Evolutionary conservation across 306 rosid genomes (phyloP).

Genomic region (Begonia masoniana): DNA sequence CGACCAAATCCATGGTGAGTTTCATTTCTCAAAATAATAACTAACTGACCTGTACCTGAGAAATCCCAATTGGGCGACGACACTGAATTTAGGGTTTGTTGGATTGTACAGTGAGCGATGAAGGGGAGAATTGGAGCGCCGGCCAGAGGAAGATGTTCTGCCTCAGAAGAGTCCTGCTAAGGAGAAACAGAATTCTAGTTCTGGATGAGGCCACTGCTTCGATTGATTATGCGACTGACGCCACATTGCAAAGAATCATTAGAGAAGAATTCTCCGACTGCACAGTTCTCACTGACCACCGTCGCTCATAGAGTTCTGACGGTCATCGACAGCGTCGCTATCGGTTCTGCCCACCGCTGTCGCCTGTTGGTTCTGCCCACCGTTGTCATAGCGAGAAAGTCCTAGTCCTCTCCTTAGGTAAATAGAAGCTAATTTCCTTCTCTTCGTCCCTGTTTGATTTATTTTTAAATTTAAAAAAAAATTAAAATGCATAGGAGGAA

Average conservation of each 20-base stretch:
- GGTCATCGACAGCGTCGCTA: constrained; percentile 59
- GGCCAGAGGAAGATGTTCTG: constrained; percentile 62
- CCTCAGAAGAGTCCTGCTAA: constrained; percentile 67
- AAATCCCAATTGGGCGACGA: not conserved
- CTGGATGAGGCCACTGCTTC: constrained; percentile 84
- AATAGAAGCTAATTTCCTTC: not conserved
- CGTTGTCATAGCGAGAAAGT: too few relatives aligned
- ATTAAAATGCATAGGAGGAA: too few relatives aligned
- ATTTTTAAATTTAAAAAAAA: too few relatives aligned
- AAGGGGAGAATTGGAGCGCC: constrained; percentile 65
- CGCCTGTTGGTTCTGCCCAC: too few relatives aligned
- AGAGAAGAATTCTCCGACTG: constrained; percentile 52
- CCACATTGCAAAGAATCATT: constrained; percentile 41
- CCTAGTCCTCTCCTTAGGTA: constrained; percentile 68
- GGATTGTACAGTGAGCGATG: constrained; percentile 37
- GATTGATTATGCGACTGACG: constrained; percentile 65
- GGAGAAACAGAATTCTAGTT: constrained; percentile 54
- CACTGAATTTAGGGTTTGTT: not conserved
- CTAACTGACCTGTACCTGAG: too few relatives aligned
- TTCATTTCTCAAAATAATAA: not conserved
- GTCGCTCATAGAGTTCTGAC: constrained; percentile 77
- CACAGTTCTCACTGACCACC: constrained; percentile 57
- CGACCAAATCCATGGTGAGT: constrained; percentile 59
- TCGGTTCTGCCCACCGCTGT: too few relatives aligned
- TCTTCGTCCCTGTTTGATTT: not conserved